These are phyloP conservation scores for Penicillium mononematosum DNA, from an alignment of 495 filamentous ascomycete species.

Conservation along the genomic window DNA sequence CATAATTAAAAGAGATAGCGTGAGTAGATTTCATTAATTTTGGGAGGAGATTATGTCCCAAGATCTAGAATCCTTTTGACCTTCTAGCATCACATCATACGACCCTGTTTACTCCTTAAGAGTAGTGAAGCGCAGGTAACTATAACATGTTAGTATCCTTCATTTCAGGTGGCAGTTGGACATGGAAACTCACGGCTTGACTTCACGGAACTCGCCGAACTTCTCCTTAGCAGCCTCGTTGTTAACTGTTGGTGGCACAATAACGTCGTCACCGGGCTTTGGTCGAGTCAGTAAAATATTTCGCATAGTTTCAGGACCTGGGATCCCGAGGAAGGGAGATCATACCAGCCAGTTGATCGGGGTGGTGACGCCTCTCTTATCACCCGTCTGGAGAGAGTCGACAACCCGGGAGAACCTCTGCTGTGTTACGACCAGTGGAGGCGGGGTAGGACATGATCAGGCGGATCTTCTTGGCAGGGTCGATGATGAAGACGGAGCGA, in stretches of 20 bases:
- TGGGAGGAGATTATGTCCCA: constrained; percentile 5
- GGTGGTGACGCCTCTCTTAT: constrained; percentile 61
- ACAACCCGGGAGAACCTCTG: constrained; percentile 64
- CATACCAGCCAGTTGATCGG: constrained; percentile 56
- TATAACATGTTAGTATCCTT: constrained; percentile 23
- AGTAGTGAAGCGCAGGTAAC: constrained; percentile 50
- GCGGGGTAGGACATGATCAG: constrained; percentile 68
- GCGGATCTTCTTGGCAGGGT: constrained; percentile 67
- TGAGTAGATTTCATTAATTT: background rate
- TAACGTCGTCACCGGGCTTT: constrained; percentile 60
- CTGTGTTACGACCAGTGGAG: constrained; percentile 61
- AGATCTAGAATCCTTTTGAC: constrained; percentile 1
- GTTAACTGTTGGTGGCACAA: constrained; percentile 61
- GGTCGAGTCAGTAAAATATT: constrained; percentile 7
- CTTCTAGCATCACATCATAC: constrained; percentile 25
- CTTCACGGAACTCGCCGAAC: constrained; percentile 62
- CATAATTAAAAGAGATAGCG: background rate
- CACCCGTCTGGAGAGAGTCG: constrained; percentile 63
- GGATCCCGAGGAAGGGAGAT: background rate
- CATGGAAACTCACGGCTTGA: constrained; percentile 55
- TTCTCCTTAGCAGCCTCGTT: constrained; percentile 66
- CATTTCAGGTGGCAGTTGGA: background rate
- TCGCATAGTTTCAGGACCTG: background rate
- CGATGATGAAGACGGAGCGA: constrained; percentile 68
- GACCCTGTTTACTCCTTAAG: constrained; percentile 35